These are phyloP conservation scores for Hexamita inflata DNA, from an alignment of 208 protist species.

Conservation along the genomic window DNA sequence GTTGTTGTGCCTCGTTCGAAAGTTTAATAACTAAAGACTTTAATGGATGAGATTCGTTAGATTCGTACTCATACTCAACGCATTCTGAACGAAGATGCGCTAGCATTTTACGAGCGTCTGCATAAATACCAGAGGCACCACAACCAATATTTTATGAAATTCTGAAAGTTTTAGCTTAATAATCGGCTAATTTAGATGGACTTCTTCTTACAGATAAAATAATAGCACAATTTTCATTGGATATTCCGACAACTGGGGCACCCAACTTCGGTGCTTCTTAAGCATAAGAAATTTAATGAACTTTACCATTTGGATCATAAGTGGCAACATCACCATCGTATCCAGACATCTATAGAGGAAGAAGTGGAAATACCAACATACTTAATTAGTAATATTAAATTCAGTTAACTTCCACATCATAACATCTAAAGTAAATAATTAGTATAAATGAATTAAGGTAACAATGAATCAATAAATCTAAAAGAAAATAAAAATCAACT, in stretches of 20 bases:
- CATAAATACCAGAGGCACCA: slow-evolving; percentile 29
- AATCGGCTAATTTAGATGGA: neutral
- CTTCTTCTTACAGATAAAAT: slow-evolving; percentile 17
- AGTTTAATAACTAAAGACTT: slow-evolving; percentile 21
- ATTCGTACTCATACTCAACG: slow-evolving; percentile 25
- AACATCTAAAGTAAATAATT: too few relatives aligned
- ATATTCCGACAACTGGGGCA: slow-evolving; percentile 23
- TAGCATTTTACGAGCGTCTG: slow-evolving; percentile 36
- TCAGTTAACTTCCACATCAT: too few relatives aligned
- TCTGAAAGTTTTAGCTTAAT: slow-evolving; percentile 26
- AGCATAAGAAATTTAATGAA: slow-evolving; percentile 40
- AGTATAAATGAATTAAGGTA: too few relatives aligned
- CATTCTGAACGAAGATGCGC: slow-evolving; percentile 21
- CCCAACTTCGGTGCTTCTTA: slow-evolving; percentile 39
- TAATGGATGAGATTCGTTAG: slow-evolving; percentile 18
- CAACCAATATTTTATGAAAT: slow-evolving; percentile 35
- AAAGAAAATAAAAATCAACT: too few relatives aligned
- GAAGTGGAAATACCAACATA: too few relatives aligned
- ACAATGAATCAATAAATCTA: too few relatives aligned
- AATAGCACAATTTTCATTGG: slow-evolving; percentile 29
- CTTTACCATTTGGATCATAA: slow-evolving; percentile 23
- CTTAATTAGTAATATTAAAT: too few relatives aligned
- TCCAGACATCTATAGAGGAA: too few relatives aligned
- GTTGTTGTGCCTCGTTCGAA: slow-evolving; percentile 25
- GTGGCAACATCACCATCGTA: slow-evolving; percentile 34